phyloP scores from a whole-genome alignment of 179 eudicot species.

The Beta macrorhiza region DNA sequence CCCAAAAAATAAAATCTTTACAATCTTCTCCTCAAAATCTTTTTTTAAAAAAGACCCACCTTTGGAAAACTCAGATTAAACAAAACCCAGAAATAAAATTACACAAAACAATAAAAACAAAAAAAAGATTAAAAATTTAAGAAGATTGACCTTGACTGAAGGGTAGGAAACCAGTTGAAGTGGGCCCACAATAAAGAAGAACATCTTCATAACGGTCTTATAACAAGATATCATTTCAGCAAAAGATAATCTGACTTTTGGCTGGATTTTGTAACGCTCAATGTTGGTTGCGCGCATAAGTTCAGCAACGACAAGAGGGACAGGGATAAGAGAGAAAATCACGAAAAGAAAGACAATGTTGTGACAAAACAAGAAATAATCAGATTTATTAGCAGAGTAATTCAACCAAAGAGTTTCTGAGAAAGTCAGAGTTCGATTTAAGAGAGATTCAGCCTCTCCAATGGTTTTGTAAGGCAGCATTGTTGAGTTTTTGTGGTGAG shows the following conservation, averaged over 20 bases:
- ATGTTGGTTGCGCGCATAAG: conserved; percentile 28
- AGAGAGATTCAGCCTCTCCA: conserved; percentile 52
- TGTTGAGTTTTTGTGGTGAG: conserved; percentile 14
- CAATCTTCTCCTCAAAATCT: conserved; percentile 5
- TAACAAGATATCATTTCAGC: conserved; percentile 54
- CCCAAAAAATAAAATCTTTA: neutral
- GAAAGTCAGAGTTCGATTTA: conserved; percentile 56
- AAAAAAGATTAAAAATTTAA: neutral
- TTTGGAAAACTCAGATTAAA: conserved; percentile 3
- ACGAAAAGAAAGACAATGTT: conserved; percentile 71
- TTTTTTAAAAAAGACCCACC: conserved; percentile 18
- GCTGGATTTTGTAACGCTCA: conserved; percentile 65
- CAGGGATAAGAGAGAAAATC: conserved; percentile 59
- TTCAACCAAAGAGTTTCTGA: conserved; percentile 70
- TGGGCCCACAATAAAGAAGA: conserved; percentile 75
- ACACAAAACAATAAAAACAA: neutral
- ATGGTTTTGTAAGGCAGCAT: conserved; percentile 72
- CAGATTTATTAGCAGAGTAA: conserved; percentile 80
- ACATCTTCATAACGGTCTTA: conserved; percentile 67
- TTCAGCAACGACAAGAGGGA: conserved; percentile 51
- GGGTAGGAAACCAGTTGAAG: conserved; percentile 84
- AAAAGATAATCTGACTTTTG: conserved; percentile 56
- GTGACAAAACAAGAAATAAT: conserved; percentile 78
- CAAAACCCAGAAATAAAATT: conserved; percentile 7
- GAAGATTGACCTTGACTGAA: conserved; percentile 45